A percentile compares a stretch with the other conserved stretches of the same genome.
phyloP scores from a whole-genome alignment of 106 monocot species.

The Platanthera zijinensis region DNA sequence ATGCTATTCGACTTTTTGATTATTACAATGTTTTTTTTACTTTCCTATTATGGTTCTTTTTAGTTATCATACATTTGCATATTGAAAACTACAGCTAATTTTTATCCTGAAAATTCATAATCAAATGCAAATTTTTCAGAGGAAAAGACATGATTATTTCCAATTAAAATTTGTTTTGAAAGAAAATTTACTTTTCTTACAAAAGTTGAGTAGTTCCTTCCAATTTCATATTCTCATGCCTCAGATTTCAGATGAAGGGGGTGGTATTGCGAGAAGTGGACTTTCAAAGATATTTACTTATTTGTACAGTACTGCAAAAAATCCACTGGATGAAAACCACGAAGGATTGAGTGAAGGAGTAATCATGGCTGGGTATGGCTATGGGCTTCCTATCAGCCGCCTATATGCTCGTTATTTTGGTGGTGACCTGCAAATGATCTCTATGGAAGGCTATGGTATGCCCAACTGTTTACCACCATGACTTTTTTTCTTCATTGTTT shows the following conservation, averaged over 20 bases:
- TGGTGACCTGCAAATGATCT: constrained; percentile 92
- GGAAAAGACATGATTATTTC: neutral
- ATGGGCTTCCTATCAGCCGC: constrained; percentile 92
- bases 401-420: constrained; percentile 99
- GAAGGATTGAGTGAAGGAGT: constrained; percentile 28
- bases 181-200: neutral
- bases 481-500: neutral
- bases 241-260: constrained; percentile 99
- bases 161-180: neutral
- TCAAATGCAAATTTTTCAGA: neutral
- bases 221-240: neutral
- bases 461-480: neutral
- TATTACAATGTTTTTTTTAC: neutral
- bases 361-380: constrained; percentile 97
- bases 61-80: too few species aligned
- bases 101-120: neutral
- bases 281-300: constrained; percentile 93
- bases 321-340: constrained; percentile 55
- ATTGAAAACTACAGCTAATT: neutral
- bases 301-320: constrained; percentile 88
- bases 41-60: too few species aligned
- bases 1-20: neutral
- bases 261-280: constrained; percentile 92
- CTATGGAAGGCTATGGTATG: constrained; percentile 99
- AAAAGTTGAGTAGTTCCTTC: neutral